Evolutionary conservation across 495 filamentous ascomycete species (phyloP).

Genomic region (Daldinia vernicosa): DNA sequence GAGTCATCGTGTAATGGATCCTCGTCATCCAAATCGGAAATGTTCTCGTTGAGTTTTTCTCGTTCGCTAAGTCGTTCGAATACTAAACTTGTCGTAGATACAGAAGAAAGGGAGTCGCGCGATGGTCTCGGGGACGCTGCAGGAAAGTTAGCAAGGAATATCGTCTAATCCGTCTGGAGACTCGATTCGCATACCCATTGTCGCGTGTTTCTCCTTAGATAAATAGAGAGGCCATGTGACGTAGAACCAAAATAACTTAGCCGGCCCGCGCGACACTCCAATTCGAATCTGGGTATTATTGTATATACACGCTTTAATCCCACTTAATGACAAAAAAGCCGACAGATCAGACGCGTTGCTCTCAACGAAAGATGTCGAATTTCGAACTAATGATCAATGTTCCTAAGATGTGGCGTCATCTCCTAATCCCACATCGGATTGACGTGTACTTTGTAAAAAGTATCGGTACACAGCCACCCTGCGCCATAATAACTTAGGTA

Average conservation of each 20-base stretch:
- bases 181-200: conserved; percentile 32
- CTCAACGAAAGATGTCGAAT: not conserved
- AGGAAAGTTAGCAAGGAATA: conserved; percentile 7
- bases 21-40: conserved; percentile 52
- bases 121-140: conserved; percentile 55
- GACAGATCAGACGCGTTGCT: not conserved
- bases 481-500: not conserved
- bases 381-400: not conserved
- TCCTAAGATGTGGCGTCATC: not conserved
- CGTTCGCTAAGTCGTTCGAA: conserved; percentile 74
- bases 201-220: conserved; percentile 15
- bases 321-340: not conserved
- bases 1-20: conserved; percentile 55
- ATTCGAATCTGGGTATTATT: not conserved
- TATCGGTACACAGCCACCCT: not conserved
- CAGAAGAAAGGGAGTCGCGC: conserved; percentile 69
- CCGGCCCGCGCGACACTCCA: not conserved
- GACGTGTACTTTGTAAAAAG: not conserved
- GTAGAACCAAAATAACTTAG: not conserved
- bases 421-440: not conserved
- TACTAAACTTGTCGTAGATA: conserved; percentile 79
- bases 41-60: conserved; percentile 50
- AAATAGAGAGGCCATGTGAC: conserved; percentile 28
- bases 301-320: not conserved
- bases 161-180: not conserved